Evolutionary conservation across 2,329 filamentous ascomycete genomes (phyloP).

Genomic region (Aspergillus pseudotamarii): DNA sequence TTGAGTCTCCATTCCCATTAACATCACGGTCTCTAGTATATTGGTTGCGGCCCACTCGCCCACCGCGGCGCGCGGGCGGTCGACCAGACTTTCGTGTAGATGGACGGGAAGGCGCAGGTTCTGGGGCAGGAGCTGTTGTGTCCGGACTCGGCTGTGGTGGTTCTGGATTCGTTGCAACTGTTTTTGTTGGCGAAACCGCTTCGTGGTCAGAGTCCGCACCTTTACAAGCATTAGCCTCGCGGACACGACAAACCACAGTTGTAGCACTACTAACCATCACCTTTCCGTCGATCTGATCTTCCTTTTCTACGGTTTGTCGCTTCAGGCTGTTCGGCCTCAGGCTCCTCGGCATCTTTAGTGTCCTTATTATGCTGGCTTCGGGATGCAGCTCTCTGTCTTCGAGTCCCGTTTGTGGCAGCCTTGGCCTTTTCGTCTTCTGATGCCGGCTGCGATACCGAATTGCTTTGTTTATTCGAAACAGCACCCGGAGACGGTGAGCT

Average conservation of each 20-base stretch:
- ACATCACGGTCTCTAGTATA: slow-evolving; percentile 77
- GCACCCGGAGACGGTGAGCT: slow-evolving; percentile 72
- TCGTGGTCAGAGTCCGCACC: slow-evolving; percentile 72
- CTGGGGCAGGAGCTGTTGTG: slow-evolving; percentile 42
- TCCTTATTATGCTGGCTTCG: slow-evolving; percentile 57
- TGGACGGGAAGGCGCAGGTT: slow-evolving; percentile 38
- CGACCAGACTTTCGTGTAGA: slow-evolving; percentile 64
- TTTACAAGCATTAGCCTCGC: slow-evolving; percentile 40
- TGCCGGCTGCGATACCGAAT: slow-evolving; percentile 39
- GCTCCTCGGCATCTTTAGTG: slow-evolving; percentile 58
- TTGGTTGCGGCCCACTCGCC: slow-evolving; percentile 73
- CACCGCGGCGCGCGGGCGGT: slow-evolving; percentile 66
- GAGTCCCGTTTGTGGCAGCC: slow-evolving; percentile 42
- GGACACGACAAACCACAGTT: neutral
- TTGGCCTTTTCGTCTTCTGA: slow-evolving; percentile 70
- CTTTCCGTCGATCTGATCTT: slow-evolving; percentile 76
- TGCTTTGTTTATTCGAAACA: slow-evolving; percentile 50
- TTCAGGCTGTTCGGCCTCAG: slow-evolving; percentile 73
- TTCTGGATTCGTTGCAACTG: slow-evolving; percentile 40
- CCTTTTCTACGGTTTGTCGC: slow-evolving; percentile 79
- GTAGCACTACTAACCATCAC: slow-evolving; percentile 64
- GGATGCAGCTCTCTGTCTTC: slow-evolving; percentile 61
- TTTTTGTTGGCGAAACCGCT: slow-evolving; percentile 57
- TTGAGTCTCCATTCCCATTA: slow-evolving; percentile 50
- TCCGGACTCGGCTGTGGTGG: slow-evolving; percentile 47